phyloP scores from a whole-genome alignment of 192 early-diverging fungal genomes.

The Entomortierella chlamydospora region DNA sequence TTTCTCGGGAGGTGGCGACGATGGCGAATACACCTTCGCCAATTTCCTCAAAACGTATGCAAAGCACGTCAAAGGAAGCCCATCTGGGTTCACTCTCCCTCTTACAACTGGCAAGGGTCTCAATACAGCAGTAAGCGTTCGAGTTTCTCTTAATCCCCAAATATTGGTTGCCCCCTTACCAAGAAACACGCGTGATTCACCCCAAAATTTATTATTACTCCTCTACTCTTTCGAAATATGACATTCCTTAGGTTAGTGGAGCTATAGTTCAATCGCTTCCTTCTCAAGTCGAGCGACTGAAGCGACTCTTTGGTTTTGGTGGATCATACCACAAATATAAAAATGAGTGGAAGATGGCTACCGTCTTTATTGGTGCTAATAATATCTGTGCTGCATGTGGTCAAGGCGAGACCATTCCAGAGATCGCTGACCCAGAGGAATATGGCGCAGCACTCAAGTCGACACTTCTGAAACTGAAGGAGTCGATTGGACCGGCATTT shows the following conservation, averaged over 20 bases:
- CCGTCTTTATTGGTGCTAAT: conserved; percentile 68
- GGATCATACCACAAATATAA: conserved; percentile 46
- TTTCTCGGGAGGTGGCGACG: conserved; percentile 62
- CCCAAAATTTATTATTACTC: background rate
- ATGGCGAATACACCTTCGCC: conserved; percentile 59
- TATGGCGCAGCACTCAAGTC: conserved; percentile 55
- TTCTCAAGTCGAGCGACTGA: conserved; percentile 49
- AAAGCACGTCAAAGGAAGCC: conserved; percentile 42
- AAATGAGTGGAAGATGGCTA: conserved; percentile 64
- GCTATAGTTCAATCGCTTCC: conserved; percentile 59
- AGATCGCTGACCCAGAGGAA: conserved; percentile 57
- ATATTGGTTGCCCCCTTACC: background rate
- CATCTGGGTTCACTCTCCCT: conserved; percentile 59
- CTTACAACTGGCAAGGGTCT: conserved; percentile 59
- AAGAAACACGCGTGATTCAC: conserved; percentile 20
- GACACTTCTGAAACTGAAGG: conserved; percentile 47
- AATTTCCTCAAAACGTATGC: conserved; percentile 58
- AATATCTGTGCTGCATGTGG: conserved; percentile 63
- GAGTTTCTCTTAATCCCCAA: background rate
- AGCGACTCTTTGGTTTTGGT: conserved; percentile 27
- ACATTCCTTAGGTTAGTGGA: conserved; percentile 60
- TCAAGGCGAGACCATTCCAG: conserved; percentile 30
- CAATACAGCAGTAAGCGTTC: conserved; percentile 60
- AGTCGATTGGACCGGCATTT: conserved; percentile 57
- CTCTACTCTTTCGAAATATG: background rate